These are phyloP conservation scores for Aureobasidium sp. DNA, from an alignment of 2,329 filamentous ascomycete genomes.

Conservation along the genomic window DNA sequence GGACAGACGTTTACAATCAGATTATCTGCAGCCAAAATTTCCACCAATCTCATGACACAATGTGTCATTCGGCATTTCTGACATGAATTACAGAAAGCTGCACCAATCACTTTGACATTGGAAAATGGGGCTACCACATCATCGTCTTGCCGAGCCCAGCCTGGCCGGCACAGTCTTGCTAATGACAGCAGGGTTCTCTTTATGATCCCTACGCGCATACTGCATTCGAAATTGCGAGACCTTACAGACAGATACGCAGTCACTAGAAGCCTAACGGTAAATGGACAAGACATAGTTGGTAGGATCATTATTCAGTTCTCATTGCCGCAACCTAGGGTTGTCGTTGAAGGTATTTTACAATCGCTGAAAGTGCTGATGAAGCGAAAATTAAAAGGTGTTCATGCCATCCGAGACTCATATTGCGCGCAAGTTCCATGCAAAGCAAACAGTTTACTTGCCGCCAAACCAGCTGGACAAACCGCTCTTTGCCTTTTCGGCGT, in stretches of 20 bases:
- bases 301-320: not conserved
- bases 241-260: not conserved
- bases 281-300: not conserved
- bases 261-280: not conserved
- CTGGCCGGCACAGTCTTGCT: too few relatives aligned
- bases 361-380: conserved; percentile 10
- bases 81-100: too few relatives aligned
- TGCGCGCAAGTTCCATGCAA: not conserved
- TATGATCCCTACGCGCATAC: too few relatives aligned
- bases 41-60: too few relatives aligned
- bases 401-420: conserved; percentile 5
- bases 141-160: too few relatives aligned
- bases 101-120: too few relatives aligned
- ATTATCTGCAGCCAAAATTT: too few relatives aligned
- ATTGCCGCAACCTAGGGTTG: not conserved
- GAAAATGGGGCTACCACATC: too few relatives aligned
- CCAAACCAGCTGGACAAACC: conserved; percentile 79
- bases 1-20: too few relatives aligned
- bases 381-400: not conserved
- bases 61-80: too few relatives aligned
- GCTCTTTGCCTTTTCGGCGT: conserved; percentile 72
- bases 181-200: too few relatives aligned
- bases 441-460: conserved; percentile 18
- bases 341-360: not conserved
- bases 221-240: too few relatives aligned